Evolutionary conservation across 805 yeast species (phyloP), one percentile per base, ranked within the genome.

Genomic region (Cyberlindnera lachancei): DNA sequence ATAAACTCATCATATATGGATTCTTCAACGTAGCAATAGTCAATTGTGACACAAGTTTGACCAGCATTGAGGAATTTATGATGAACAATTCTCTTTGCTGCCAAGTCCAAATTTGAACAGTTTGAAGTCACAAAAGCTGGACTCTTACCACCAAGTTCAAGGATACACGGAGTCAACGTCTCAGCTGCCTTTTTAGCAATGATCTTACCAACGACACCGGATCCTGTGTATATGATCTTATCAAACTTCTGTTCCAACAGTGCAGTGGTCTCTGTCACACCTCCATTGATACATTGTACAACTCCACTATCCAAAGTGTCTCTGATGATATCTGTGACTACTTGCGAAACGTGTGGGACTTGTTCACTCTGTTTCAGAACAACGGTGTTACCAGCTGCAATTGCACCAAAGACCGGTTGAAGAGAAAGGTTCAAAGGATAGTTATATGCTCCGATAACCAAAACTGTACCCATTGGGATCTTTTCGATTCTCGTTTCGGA

Each of bases 91-190:
- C 96, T 71, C 41, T 67, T 68, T 18, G 85, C 64, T 4, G 70
- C 65, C 2, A 59, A 55, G 6, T 56, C 47, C 20, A 75, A 44
- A 36, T 72, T 50, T 34, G 66, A 63, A 27, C 66, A 58, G 40
- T 61, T 64, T 27, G 61, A 66, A 33, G 86, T 68, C 7, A 88
- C 61, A 44, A 87, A 68, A 2, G 73, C 82, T 1, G 97, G 97
- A 7, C 90, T 79, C 56, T 88, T 88, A 6, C 96, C 96, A 31
- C 96, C 96, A 29, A 88, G 64, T 58, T 87, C 96, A 38, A 88
- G 66, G 7, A 81, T 58, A 6, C 70, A 69, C 0, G 96, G 96
- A 1, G 94, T 84, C 43, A 87, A 64, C 16, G 72, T 69, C 56
- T 82, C 75, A 13, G 90, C 92, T 1, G 96, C 96, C 27, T 81